Base-by-base conservation (phyloP, 1,284 basidiomycete genomes). In the Sporisorium sorghi region DNA sequence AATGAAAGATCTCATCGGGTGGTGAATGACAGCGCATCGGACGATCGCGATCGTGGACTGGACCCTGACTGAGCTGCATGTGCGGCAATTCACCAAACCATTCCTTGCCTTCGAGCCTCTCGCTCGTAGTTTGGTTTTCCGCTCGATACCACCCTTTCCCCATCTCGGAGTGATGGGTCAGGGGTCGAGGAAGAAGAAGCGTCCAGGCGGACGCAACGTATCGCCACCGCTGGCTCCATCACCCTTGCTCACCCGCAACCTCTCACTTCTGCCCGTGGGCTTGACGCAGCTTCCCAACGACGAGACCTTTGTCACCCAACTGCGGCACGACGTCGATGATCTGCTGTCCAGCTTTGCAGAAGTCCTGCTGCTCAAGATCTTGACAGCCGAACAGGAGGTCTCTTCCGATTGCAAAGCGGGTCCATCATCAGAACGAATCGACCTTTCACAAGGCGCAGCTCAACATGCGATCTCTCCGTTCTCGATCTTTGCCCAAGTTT, bases 161-260 rank as follows among this genome's bases (percentile, higher is more conserved):
- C n/a, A n/a, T 19, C 37, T 32, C 30, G 24, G 30, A 15, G 23
- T 19, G 24, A 73, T 73, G 70, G 54, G 35, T 6, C 35, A 44
- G 9, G 66, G 66, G 10, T 73, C 70, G 39, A 67, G 70, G 32
- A 73, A 73, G 48, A 65, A 65, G 48, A 73, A 65, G 58, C 56
- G 64, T 14, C 60, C 59, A 15, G 61, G 64, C 35, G 65, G 58
- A 3, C 57, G 71, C 5, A 44, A 57, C 6, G 65, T 51, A 40
- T 73, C 71, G 14, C 71, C 71, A 8, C 71, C 71, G 24, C 43
- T 73, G 2, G 58, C 54, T 2, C 61, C 71, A 28, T 64, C 65
- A 6, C 65, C 71, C 9, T 39, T 73, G 15, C 58, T 62, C 42
- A 58, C 61, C 10, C 71, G 71, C 30, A 73, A 69, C 23, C 46